Conservation (phyloP, 306 rosid genomes). For the Casuarina cunninghamiana region DNA sequence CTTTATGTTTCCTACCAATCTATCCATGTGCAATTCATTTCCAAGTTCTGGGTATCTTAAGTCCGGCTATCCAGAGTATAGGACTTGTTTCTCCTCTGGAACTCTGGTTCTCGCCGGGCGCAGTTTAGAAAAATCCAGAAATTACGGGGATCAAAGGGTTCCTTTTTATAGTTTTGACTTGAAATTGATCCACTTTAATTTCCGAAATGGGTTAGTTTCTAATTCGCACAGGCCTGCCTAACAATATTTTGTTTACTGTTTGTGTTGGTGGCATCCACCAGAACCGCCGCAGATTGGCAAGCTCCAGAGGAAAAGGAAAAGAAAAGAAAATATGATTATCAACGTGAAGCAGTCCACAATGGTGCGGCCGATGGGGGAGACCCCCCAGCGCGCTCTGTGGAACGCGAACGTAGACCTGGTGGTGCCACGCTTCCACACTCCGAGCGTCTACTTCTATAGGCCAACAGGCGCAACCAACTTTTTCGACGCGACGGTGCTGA, state of each 20-base stretch:
- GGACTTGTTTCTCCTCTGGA: too few relatives aligned
- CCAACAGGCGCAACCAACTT: slow-evolving; percentile 43
- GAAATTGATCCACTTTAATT: too few relatives aligned
- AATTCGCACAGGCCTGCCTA: neutral
- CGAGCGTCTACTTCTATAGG: slow-evolving; percentile 75
- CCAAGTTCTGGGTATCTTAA: too few relatives aligned
- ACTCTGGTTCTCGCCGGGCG: too few relatives aligned
- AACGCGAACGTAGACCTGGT: slow-evolving; percentile 78
- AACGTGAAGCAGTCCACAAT: slow-evolving; percentile 57
- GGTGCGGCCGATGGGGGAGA: slow-evolving; percentile 70
- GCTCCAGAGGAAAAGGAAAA: neutral
- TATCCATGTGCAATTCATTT: too few relatives aligned
- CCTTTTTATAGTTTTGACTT: too few relatives aligned
- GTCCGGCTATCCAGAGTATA: too few relatives aligned
- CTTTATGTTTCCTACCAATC: too few relatives aligned
- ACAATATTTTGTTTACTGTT: neutral
- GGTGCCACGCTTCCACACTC: slow-evolving; percentile 66
- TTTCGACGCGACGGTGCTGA: slow-evolving; percentile 51
- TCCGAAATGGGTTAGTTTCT: too few relatives aligned
- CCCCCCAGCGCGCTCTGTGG: slow-evolving; percentile 56
- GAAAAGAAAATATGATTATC: slow-evolving; percentile 38
- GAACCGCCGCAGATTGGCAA: neutral
- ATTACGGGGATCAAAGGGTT: too few relatives aligned
- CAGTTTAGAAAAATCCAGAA: too few relatives aligned
- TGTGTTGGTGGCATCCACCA: neutral